A percentile compares a stretch with the other conserved stretches of the same genome.
These are phyloP conservation scores for Microsporum canis DNA, from an alignment of 2,329 filamentous ascomycete species.

Conservation along the genomic window DNA sequence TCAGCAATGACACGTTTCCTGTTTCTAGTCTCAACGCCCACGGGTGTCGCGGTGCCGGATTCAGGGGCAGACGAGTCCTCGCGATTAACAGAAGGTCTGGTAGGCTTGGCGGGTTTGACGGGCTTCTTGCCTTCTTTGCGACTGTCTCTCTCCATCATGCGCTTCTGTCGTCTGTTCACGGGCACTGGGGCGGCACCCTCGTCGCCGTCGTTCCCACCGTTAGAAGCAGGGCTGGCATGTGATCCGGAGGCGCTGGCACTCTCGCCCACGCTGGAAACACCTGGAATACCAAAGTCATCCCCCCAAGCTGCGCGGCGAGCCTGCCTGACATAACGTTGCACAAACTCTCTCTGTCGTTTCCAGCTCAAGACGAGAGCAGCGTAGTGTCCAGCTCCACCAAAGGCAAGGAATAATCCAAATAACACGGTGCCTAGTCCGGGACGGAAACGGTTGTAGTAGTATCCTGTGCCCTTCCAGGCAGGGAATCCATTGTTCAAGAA, in stretches of 20 bases:
- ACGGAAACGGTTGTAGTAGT: slow-evolving; percentile 92
- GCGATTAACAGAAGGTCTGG: slow-evolving; percentile 13
- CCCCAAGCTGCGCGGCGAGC: slow-evolving; percentile 85
- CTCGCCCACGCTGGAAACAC: slow-evolving; percentile 55
- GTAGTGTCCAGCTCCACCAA: slow-evolving; percentile 81
- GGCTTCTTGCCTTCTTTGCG: slow-evolving; percentile 52
- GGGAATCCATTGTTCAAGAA: slow-evolving; percentile 91
- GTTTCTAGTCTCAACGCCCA: slow-evolving; percentile 45
- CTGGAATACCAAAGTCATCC: slow-evolving; percentile 55
- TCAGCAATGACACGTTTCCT: slow-evolving; percentile 83
- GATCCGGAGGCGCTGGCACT: slow-evolving; percentile 18
- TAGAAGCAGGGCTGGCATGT: slow-evolving; percentile 25
- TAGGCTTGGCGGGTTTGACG: slow-evolving; percentile 16
- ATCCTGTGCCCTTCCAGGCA: slow-evolving; percentile 90
- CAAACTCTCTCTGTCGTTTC: slow-evolving; percentile 82
- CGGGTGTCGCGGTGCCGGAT: slow-evolving; percentile 42
- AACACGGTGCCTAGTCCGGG: slow-evolving; percentile 81
- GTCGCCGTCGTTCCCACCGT: slow-evolving; percentile 38
- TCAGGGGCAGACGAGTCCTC: slow-evolving; percentile 16
- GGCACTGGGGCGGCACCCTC: slow-evolving; percentile 36
- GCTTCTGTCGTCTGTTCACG: slow-evolving; percentile 76
- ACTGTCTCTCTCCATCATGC: slow-evolving; percentile 75
- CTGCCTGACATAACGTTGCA: slow-evolving; percentile 82
- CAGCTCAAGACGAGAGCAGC: slow-evolving; percentile 72
- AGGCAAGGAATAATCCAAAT: slow-evolving; percentile 65